Evolutionary conservation across 768 basidiomycete species (phyloP).

Genomic region (Mrakia frigida): DNA sequence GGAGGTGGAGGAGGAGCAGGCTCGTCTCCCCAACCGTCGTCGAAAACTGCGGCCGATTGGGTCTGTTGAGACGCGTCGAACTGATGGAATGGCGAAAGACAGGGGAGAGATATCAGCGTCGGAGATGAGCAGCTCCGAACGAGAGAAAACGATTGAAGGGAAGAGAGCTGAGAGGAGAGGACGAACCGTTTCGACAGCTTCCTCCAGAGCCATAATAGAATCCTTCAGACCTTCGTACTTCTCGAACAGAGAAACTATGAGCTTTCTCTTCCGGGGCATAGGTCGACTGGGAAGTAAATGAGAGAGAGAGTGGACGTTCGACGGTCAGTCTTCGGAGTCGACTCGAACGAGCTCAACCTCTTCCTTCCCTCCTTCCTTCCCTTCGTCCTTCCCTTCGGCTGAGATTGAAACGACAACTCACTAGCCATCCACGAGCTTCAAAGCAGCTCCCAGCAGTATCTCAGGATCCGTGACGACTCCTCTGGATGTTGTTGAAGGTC

Average conservation of each 20-base stretch:
- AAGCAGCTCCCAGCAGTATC: slow-evolving; percentile 20
- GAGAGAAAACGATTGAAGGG: neutral
- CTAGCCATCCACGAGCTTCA: slow-evolving; percentile 32
- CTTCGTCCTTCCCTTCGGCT: neutral
- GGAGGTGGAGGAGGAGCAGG: neutral
- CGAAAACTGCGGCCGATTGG: neutral
- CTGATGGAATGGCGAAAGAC: neutral
- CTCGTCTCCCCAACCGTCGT: slow-evolving; percentile 5
- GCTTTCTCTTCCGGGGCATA: slow-evolving; percentile 28
- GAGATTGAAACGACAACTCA: neutral
- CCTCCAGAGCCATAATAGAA: slow-evolving; percentile 17
- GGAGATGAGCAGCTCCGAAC: neutral
- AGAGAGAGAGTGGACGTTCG: neutral
- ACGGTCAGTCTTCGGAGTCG: neutral
- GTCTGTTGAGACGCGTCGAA: neutral
- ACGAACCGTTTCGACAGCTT: slow-evolving; percentile 19
- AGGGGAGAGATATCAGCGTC: neutral
- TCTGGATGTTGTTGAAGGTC: slow-evolving; percentile 4
- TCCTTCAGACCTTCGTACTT: slow-evolving; percentile 20
- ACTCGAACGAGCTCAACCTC: neutral
- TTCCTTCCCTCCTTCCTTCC: neutral
- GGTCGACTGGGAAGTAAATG: neutral
- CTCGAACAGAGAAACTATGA: slow-evolving; percentile 14
- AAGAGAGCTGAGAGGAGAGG: neutral
- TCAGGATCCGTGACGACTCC: slow-evolving; percentile 23